Evolutionary conservation across 179 eudicot genomes (phyloP).

Genomic region (Amaranthus tricolor): DNA sequence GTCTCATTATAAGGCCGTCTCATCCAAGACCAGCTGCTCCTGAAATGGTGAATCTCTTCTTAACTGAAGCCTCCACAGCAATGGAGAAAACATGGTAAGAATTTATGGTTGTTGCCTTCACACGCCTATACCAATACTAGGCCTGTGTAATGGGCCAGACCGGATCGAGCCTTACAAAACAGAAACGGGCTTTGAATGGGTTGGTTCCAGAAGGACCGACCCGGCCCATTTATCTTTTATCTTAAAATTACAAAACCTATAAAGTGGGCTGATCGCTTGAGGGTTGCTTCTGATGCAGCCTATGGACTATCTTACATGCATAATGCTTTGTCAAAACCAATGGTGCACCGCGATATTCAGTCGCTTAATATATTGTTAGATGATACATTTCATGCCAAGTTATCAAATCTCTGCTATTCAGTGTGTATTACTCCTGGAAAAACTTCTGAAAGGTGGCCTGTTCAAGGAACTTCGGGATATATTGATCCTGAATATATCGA

Average conservation of each 20-base stretch:
- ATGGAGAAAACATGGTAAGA: background rate
- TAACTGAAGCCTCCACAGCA: constrained; percentile 11
- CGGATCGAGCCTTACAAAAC: too few relatives aligned
- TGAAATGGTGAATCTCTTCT: constrained; percentile 2
- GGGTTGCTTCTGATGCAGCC: constrained; percentile 7
- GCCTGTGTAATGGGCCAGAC: too few relatives aligned
- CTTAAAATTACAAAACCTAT: background rate
- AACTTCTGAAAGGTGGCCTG: background rate
- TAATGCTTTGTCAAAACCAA: constrained; percentile 9
- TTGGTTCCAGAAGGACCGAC: too few relatives aligned
- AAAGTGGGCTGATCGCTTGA: constrained; percentile 14
- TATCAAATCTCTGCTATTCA: background rate
- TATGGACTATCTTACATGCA: constrained; percentile 25
- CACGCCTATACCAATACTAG: constrained; percentile 8
- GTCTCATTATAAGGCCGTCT: too few relatives aligned
- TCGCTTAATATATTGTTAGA: background rate
- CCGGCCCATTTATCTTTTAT: background rate
- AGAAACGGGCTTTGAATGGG: too few relatives aligned
- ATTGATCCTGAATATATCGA: constrained; percentile 4
- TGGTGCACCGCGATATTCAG: constrained; percentile 14
- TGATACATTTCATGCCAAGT: constrained; percentile 4
- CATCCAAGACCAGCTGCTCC: too few relatives aligned
- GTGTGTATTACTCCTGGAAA: constrained; percentile 1
- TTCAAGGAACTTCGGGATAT: constrained; percentile 13
- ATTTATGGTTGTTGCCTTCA: constrained; percentile 22